Conservation (phyloP, 2,329 filamentous ascomycete genomes). For the Claviceps purpurea region DNA sequence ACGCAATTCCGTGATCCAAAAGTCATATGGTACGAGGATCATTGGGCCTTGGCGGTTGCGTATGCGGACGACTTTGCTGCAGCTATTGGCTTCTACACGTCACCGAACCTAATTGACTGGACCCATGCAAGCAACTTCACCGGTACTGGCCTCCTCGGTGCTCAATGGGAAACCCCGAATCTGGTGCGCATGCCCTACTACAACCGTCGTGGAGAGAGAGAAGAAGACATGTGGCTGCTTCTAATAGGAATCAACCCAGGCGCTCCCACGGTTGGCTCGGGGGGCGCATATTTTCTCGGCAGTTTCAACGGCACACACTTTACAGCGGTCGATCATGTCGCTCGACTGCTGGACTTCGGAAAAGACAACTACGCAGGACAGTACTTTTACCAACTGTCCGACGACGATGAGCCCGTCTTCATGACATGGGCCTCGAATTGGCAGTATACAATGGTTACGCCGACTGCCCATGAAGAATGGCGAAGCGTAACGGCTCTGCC, state of each 20-base stretch:
- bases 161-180: slow-evolving; percentile 52
- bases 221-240: slow-evolving; percentile 23
- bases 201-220: too few relatives aligned
- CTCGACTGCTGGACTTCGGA: too few relatives aligned
- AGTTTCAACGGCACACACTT: too few relatives aligned
- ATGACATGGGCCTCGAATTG: slow-evolving; percentile 23
- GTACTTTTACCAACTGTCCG: too few relatives aligned
- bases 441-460: slow-evolving; percentile 18
- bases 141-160: slow-evolving; percentile 34
- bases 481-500: slow-evolving; percentile 23
- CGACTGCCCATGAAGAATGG: slow-evolving; percentile 19
- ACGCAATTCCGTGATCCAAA: slow-evolving; percentile 53
- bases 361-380: too few relatives aligned
- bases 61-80: slow-evolving; percentile 35
- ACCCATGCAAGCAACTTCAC: slow-evolving; percentile 39
- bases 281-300: slow-evolving; percentile 35
- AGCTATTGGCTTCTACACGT: slow-evolving; percentile 43
- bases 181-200: slow-evolving; percentile 15
- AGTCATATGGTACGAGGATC: slow-evolving; percentile 41
- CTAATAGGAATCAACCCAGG: slow-evolving; percentile 43
- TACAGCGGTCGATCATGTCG: too few relatives aligned
- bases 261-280: slow-evolving; percentile 41
- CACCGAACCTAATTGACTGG: slow-evolving; percentile 19
- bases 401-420: too few relatives aligned
- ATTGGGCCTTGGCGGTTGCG: slow-evolving; percentile 19